Base-by-base conservation (phyloP, 495 filamentous ascomycete genomes). In the Lichenothelia convexa region DNA sequence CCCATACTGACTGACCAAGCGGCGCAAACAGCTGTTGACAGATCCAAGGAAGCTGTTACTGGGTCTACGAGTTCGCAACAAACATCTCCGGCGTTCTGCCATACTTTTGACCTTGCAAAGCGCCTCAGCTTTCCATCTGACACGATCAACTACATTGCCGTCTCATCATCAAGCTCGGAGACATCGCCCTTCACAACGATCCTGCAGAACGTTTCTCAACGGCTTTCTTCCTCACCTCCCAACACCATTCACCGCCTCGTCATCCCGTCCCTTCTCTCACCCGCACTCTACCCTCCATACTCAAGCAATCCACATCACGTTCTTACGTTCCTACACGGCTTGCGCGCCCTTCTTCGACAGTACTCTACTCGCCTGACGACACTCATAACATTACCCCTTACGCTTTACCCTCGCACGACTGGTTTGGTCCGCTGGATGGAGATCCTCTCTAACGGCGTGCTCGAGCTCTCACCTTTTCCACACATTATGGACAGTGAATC, bases 351-450 rank as follows among this genome's bases (percentile, higher is more conserved):
- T 4, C 60, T 93, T 27, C 74, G 73, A 18, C 63, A 67, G 20
- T 67, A 81, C 48, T 53, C 75, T 8, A 55, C 56, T 1, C 71
- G 71, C 18, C 62, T 92, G 32, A 82, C 78, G 4, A 72, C 70
- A 6, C 65, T 95, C 42, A 61, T 85, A 27, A 85, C 85, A 0
- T 44, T 94, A 3, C 83, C 87, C 0, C 61, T 87, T 19, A 75
- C 78, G 1, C 70, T 95, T 1, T 80, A 80, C 50, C 82, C 87
- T 0, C 76, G 91, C 17, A 67, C 59, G 34, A 69, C 75, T 0
- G 86, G 80, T 3, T 60, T 94, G 4, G 68, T 82, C 18, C 74
- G 87, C 16, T 94, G 85, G 84, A 75, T 83, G 35, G 89, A 95
- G 53, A 54, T 84, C 6, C 64, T 95, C 11, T 68, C 63, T 47